A percentile compares a stretch with the other conserved stretches of the same genome.
phyloP scores from a whole-genome alignment of 495 filamentous ascomycete species.

The Friedmanniomyces endolithicus region DNA sequence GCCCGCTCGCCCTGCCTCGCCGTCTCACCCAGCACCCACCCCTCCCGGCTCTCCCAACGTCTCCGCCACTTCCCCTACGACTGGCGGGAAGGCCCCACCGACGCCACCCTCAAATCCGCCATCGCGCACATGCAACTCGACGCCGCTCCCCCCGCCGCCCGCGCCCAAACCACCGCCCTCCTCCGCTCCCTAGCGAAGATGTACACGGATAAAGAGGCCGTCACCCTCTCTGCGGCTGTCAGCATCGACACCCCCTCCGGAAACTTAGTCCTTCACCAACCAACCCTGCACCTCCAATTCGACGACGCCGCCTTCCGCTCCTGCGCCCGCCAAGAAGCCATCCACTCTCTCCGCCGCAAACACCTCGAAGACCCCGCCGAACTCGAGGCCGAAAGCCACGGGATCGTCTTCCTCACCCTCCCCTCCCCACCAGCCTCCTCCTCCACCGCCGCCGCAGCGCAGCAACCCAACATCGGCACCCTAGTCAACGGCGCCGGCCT shows the following conservation, averaged over 20 bases:
- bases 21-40: conserved; percentile 41
- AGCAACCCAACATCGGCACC: conserved; percentile 58
- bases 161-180: conserved; percentile 31
- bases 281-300: conserved; percentile 47
- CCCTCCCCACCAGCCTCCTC: conserved; percentile 28
- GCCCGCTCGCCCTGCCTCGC: conserved; percentile 53
- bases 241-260: conserved; percentile 6
- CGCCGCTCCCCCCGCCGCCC: conserved; percentile 26
- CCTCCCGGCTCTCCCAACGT: conserved; percentile 24
- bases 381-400: conserved; percentile 52
- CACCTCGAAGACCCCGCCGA: conserved; percentile 44
- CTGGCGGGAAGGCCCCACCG: conserved; percentile 35
- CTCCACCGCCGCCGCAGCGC: too few species aligned
- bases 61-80: conserved; percentile 50
- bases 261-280: conserved; percentile 24
- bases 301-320: conserved; percentile 68
- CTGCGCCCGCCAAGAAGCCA: conserved; percentile 48
- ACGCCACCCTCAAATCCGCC: conserved; percentile 31
- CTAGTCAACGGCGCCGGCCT: conserved; percentile 81
- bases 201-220: conserved; percentile 58
- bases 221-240: conserved; percentile 25
- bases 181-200: conserved; percentile 45
- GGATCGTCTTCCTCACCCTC: conserved; percentile 60
- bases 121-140: conserved; percentile 42
- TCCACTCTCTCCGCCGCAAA: conserved; percentile 46